Conservation (phyloP, 768 basidiomycete species). For the Auriculariales sp. region DNA sequence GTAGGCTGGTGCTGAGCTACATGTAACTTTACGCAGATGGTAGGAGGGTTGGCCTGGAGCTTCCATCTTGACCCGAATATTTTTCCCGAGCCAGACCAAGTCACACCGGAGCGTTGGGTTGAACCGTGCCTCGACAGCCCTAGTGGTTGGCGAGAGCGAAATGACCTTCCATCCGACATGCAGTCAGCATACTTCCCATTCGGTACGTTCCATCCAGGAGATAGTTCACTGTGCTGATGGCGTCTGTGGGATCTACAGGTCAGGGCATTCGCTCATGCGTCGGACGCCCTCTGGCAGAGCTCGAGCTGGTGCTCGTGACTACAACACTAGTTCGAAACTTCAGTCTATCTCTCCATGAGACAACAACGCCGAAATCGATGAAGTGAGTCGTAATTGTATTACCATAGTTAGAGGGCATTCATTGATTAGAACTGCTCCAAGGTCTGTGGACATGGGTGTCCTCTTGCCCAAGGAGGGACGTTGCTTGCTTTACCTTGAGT, state of each 20-base stretch:
- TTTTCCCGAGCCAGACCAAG: slow-evolving; percentile 62
- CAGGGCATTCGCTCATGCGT: slow-evolving; percentile 60
- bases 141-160: slow-evolving; percentile 24
- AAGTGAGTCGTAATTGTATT: neutral
- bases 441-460: neutral
- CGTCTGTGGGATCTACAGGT: neutral
- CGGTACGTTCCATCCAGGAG: too few species aligned
- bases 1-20: neutral
- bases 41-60: slow-evolving; percentile 74
- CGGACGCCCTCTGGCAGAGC: slow-evolving; percentile 59
- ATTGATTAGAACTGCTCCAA: neutral
- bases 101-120: slow-evolving; percentile 72
- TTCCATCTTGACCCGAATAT: slow-evolving; percentile 60
- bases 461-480: neutral
- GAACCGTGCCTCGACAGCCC: slow-evolving; percentile 21
- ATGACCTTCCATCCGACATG: slow-evolving; percentile 31
- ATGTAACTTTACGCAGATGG: too few species aligned
- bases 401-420: neutral
- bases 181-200: slow-evolving; percentile 63
- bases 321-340: slow-evolving; percentile 53
- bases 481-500: neutral
- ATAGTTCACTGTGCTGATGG: neutral
- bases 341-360: slow-evolving; percentile 21
- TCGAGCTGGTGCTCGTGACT: slow-evolving; percentile 46
- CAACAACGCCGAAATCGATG: neutral